Evolutionary conservation across 2,329 filamentous ascomycete species (phyloP).

Genomic region (Ophiocordyceps camponoti-rufipedis): DNA sequence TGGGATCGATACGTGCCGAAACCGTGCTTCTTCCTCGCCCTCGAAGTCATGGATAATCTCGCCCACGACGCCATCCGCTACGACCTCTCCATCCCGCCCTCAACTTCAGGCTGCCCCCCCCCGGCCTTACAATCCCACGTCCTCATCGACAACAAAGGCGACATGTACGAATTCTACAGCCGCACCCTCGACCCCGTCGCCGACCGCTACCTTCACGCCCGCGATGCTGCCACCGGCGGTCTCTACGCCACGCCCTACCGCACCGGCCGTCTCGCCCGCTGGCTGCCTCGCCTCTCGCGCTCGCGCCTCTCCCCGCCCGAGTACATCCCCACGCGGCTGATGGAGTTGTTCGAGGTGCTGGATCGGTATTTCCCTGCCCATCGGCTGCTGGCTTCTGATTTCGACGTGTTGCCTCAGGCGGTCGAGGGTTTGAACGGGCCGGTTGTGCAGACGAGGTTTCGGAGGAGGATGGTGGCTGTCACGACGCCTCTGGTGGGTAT

Average conservation of each 20-base stretch:
- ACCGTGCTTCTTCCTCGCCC: slow-evolving; percentile 91
- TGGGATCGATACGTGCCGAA: slow-evolving; percentile 78
- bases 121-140: slow-evolving; percentile 74
- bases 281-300: slow-evolving; percentile 41
- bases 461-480: slow-evolving; percentile 74
- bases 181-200: slow-evolving; percentile 66
- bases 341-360: slow-evolving; percentile 93
- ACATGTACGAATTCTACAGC: slow-evolving; percentile 91
- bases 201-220: slow-evolving; percentile 65
- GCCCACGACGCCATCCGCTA: slow-evolving; percentile 90
- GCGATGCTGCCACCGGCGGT: slow-evolving; percentile 54
- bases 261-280: slow-evolving; percentile 35
- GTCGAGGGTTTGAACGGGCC: slow-evolving; percentile 76
- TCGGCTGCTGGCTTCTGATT: slow-evolving; percentile 76
- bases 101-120: not conserved
- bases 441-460: slow-evolving; percentile 88
- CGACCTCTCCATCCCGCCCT: slow-evolving; percentile 55
- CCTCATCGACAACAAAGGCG: slow-evolving; percentile 65
- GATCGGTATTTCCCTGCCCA: slow-evolving; percentile 80
- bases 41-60: slow-evolving; percentile 98
- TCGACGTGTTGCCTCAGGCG: slow-evolving; percentile 68
- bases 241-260: slow-evolving; percentile 45
- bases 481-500: slow-evolving; percentile 64
- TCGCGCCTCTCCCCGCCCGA: slow-evolving; percentile 68
- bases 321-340: slow-evolving; percentile 83